phyloP scores from a whole-genome alignment of 1,284 basidiomycete genomes.

The Ustilago sp. region DNA sequence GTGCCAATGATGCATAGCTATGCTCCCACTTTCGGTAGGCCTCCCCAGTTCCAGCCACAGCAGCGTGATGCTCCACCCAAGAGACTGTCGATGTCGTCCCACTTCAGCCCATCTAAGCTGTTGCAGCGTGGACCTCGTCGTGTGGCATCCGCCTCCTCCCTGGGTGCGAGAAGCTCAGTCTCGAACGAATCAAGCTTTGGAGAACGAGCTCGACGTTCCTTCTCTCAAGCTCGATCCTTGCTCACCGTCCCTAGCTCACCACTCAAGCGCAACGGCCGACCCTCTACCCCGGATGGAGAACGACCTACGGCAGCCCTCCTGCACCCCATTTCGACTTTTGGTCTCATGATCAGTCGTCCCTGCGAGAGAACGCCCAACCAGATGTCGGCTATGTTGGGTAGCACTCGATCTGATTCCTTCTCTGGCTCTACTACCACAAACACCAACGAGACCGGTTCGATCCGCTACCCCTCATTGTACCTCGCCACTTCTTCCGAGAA shows the following conservation, averaged over 20 bases:
- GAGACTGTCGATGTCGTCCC: background rate
- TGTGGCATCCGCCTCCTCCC: constrained; percentile 14
- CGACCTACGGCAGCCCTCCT: constrained; percentile 18
- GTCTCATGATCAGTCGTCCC: constrained; percentile 14
- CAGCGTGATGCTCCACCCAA: background rate
- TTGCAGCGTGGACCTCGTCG: constrained; percentile 12
- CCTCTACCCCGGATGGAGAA: constrained; percentile 1
- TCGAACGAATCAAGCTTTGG: constrained; percentile 16
- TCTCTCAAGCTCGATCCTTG: constrained; percentile 21
- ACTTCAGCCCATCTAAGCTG: constrained; percentile 7
- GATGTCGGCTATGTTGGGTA: background rate
- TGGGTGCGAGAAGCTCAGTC: constrained; percentile 7
- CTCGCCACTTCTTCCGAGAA: constrained; percentile 17
- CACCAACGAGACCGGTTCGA: constrained; percentile 7
- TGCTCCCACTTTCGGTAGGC: background rate
- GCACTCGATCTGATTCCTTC: constrained; percentile 13
- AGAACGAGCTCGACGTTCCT: constrained; percentile 18
- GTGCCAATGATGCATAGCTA: background rate
- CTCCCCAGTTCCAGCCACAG: background rate
- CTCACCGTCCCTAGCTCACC: constrained; percentile 5
- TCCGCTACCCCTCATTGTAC: constrained; percentile 20
- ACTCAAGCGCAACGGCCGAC: constrained; percentile 7
- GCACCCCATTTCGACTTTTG: constrained; percentile 17
- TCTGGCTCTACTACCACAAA: constrained; percentile 7
- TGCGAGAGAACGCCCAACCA: constrained; percentile 23